Evolutionary conservation across 306 rosid genomes (phyloP).

Genomic region (Vachellia pachyceras): DNA sequence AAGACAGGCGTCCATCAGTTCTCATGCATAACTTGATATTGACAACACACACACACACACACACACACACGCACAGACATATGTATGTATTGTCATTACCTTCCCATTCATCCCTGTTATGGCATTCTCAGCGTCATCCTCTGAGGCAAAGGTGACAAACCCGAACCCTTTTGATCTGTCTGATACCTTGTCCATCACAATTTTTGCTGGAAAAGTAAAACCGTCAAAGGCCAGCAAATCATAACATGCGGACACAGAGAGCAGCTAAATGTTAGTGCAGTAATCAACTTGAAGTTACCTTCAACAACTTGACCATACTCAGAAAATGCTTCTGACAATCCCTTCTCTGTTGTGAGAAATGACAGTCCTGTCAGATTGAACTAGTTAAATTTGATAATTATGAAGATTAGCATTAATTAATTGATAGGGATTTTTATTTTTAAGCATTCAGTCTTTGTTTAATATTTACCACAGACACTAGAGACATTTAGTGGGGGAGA

Average conservation of each 20-base stretch:
- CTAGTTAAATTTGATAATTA: neutral
- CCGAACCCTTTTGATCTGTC: conserved; percentile 92
- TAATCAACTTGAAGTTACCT: conserved; percentile 50
- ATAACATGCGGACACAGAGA: conserved; percentile 6
- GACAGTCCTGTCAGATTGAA: conserved; percentile 67
- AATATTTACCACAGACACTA: neutral
- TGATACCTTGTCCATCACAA: conserved; percentile 73
- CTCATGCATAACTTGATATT: neutral
- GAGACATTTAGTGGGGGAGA: neutral
- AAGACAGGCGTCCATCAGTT: conserved; percentile 34
- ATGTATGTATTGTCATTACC: conserved; percentile 43
- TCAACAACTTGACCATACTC: conserved; percentile 84
- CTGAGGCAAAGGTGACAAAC: conserved; percentile 85
- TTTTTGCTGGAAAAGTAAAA: conserved; percentile 64
- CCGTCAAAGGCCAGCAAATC: conserved; percentile 33
- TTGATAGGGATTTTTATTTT: neutral
- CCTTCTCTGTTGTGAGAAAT: conserved; percentile 67
- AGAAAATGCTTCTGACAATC: conserved; percentile 83
- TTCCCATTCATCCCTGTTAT: conserved; percentile 80
- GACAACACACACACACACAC: neutral
- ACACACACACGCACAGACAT: too few relatives aligned
- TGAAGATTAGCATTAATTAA: neutral
- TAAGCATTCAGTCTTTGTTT: neutral
- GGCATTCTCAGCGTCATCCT: conserved; percentile 81
- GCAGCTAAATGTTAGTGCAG: conserved; percentile 26